phyloP scores from a whole-genome alignment of 2,329 filamentous ascomycete species.

The Stemphylium vesicarium region DNA sequence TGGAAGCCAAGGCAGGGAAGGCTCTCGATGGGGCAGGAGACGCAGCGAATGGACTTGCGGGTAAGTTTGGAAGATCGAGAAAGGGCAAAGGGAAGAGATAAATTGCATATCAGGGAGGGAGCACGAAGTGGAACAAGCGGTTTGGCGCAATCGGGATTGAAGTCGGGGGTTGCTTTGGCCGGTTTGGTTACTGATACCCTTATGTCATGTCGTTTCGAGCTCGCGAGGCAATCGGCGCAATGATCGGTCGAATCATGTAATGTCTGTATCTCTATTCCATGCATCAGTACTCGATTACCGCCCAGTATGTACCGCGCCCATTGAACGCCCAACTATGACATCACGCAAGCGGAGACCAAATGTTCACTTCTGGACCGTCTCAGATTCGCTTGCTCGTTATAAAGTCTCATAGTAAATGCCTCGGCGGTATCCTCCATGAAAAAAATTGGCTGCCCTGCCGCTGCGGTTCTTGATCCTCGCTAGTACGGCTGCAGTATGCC shows the following conservation, averaged over 20 bases:
- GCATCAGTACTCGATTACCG: conserved; percentile 37
- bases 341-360: conserved; percentile 43
- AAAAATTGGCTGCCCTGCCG: conserved; percentile 45
- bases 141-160: conserved; percentile 5
- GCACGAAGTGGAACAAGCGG: neutral
- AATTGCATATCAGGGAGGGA: conserved; percentile 1
- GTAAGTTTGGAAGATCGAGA: conserved; percentile 33
- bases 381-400: conserved; percentile 51
- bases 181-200: conserved; percentile 12
- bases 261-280: conserved; percentile 37
- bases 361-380: conserved; percentile 50
- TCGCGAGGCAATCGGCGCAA: conserved; percentile 14
- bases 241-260: conserved; percentile 24
- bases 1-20: conserved; percentile 52
- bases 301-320: conserved; percentile 29
- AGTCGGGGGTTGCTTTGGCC: conserved; percentile 3
- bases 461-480: conserved; percentile 44
- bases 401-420: conserved; percentile 51
- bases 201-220: conserved; percentile 9
- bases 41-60: conserved; percentile 38
- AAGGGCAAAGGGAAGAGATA: conserved; percentile 38
- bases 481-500: conserved; percentile 50
- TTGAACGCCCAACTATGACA: conserved; percentile 39
- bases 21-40: conserved; percentile 45
- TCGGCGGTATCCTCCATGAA: conserved; percentile 49